Base-by-base conservation (phyloP, 257 asterid species). In the Nicotiana undulata region DNA sequence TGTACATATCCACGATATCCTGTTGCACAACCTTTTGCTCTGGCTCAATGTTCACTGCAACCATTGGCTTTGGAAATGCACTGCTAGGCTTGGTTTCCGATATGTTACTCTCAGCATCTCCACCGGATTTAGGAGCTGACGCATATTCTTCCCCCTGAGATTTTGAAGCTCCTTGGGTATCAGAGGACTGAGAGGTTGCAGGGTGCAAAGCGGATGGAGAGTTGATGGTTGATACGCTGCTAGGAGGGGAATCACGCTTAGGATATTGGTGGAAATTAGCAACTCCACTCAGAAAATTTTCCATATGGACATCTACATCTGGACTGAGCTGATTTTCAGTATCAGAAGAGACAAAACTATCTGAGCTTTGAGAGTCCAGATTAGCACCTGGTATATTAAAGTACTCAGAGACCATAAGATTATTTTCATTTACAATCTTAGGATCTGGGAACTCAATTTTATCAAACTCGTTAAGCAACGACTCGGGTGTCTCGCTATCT, bases 381-480 rank as follows among this genome's bases (percentile, higher is more conserved):
- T 83, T 88, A 51, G 84, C n/a, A 59, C 97, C 83, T 8, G 90
- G 93, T 78, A 92, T 88, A 80, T 90, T 91, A 76, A 95, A 85
- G 77, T 94, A 95, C 82, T 95, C 99, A 1, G 93, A 92, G 9
- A 91, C 97, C 99, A 95, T 95, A 86, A 89, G 88, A 63, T 92
- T 75, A 65, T 93, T 94, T 87, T 95, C 98, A 46, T 88, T 92
- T 5, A 70, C 89, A 20, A 95, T 86, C 81, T 90, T 92, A 3
- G 98, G 99, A 81, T 95, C 99, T 2, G 98, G 99, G 82, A 95
- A 95, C 92, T 95, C 99, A 8, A 95, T 91, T 85, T 87, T 91
- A 32, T 89, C 97, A 82, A 93, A 82, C 66, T 89, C 97, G 34
- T 80, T 59, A 3, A 92, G 64, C 18, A 72, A 81, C 3, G 90